Conservation (phyloP, 208 protist genomes). For the Strigomonas culicis region DNA sequence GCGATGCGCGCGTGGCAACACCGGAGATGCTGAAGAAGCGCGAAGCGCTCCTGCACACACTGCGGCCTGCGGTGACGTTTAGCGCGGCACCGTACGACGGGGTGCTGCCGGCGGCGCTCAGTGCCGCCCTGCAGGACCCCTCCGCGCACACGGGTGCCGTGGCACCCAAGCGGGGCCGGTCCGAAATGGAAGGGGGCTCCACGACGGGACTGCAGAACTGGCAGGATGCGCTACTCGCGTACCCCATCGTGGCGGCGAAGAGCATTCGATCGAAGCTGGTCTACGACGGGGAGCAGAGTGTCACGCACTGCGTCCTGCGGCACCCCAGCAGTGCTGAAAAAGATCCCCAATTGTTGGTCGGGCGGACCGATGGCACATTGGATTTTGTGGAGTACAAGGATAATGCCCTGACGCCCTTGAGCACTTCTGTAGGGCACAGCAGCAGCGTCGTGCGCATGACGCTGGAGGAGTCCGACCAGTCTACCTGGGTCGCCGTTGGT, state of each 20-base stretch:
- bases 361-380: neutral
- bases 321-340: too few relatives aligned
- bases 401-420: neutral
- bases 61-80: neutral
- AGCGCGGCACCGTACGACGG: neutral
- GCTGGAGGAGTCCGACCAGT: constrained; percentile 1
- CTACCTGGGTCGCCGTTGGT: constrained; percentile 65
- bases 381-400: neutral
- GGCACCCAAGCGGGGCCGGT: too few relatives aligned
- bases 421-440: constrained; percentile 6
- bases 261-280: too few relatives aligned
- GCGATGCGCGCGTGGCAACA: neutral
- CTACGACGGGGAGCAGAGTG: too few relatives aligned
- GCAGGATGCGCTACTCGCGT: too few relatives aligned
- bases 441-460: neutral
- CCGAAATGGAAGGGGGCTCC: too few relatives aligned
- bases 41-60: neutral
- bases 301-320: too few relatives aligned
- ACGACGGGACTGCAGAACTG: too few relatives aligned
- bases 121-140: too few relatives aligned
- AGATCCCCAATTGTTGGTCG: neutral
- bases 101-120: neutral
- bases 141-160: too few relatives aligned
- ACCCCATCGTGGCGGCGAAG: too few relatives aligned
- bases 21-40: neutral